A percentile compares a stretch with the other conserved stretches of the same genome.
Evolutionary conservation across 2,329 filamentous ascomycete species (phyloP).

Genomic region (Ceratocystis cacaofunesta): DNA sequence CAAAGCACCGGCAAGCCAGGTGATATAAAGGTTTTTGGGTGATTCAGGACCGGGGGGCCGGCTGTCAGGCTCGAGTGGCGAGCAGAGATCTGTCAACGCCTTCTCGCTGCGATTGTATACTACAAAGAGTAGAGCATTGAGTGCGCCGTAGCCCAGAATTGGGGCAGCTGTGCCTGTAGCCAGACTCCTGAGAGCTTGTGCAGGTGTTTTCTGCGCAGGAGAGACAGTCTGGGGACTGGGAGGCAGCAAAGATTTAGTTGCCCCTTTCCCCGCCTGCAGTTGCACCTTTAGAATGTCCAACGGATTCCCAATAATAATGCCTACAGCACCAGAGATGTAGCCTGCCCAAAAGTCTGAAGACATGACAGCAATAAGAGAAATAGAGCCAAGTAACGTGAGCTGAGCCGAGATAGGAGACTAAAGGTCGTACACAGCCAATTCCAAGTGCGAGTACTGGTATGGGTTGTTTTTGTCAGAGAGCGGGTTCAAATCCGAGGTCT

Average conservation of each 20-base stretch:
- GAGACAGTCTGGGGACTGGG: neutral
- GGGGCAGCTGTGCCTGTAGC: slow-evolving; percentile 64
- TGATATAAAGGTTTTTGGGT: slow-evolving; percentile 40
- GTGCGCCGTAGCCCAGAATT: slow-evolving; percentile 73
- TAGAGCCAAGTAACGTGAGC: neutral
- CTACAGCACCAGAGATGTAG: slow-evolving; percentile 71
- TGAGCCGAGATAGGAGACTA: neutral
- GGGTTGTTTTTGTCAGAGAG: no score
- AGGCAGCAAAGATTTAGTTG: slow-evolving; percentile 12
- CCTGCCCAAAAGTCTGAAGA: slow-evolving; percentile 88
- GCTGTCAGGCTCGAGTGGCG: neutral
- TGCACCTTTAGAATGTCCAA: slow-evolving; percentile 52
- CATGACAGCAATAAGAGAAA: slow-evolving; percentile 29
- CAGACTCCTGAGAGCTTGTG: slow-evolving; percentile 23
- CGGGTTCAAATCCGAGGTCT: no score
- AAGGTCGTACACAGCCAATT: neutral
- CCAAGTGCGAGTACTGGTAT: no score
- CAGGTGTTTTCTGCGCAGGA: neutral
- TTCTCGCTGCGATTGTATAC: slow-evolving; percentile 75
- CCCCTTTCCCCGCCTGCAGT: slow-evolving; percentile 45
- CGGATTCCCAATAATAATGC: slow-evolving; percentile 81
- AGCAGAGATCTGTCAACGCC: slow-evolving; percentile 33
- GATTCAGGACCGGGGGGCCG: slow-evolving; percentile 24
- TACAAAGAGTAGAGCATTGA: slow-evolving; percentile 82
- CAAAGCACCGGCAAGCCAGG: slow-evolving; percentile 65